phyloP scores from a whole-genome alignment of 1,284 basidiomycete species.

The Ustilago cynodontis region DNA sequence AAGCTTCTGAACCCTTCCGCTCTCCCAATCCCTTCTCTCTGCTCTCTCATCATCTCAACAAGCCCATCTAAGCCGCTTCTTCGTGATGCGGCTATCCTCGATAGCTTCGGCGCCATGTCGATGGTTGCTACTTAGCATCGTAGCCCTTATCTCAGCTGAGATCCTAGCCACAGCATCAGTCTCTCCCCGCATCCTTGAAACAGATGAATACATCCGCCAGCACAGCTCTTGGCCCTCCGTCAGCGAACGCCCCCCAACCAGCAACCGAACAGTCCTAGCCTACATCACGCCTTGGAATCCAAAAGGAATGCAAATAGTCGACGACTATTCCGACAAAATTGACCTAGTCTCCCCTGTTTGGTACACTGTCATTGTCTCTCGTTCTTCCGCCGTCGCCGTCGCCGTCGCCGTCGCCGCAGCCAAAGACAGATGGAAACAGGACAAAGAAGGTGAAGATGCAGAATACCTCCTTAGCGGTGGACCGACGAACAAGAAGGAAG shows the following conservation, averaged over 20 bases:
- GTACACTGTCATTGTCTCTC: constrained; percentile 49
- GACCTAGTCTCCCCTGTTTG: constrained; percentile 54
- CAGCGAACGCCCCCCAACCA: neutral
- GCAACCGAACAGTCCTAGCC: constrained; percentile 33
- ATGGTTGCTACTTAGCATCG: neutral
- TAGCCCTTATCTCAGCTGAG: neutral
- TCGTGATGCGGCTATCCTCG: too few species aligned
- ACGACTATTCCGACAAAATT: constrained; percentile 36
- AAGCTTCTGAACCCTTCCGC: neutral
- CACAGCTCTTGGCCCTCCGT: neutral
- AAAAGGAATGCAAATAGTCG: constrained; percentile 27
- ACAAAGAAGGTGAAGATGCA: constrained; percentile 2
- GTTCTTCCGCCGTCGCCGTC: neutral
- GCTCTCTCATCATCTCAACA: neutral
- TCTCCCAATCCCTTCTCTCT: neutral
- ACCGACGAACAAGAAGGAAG: constrained; percentile 17
- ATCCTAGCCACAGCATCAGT: neutral
- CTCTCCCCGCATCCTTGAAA: constrained; percentile 12
- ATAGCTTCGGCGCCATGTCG: too few species aligned
- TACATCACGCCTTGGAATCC: constrained; percentile 61
- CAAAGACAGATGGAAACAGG: neutral
- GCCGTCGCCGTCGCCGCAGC: neutral
- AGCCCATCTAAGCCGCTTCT: too few species aligned
- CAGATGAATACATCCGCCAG: constrained; percentile 31
- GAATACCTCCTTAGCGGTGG: constrained; percentile 48